Evolutionary conservation across 2,329 filamentous ascomycete species (phyloP).

Genomic region (Ophiostoma angusticollis): DNA sequence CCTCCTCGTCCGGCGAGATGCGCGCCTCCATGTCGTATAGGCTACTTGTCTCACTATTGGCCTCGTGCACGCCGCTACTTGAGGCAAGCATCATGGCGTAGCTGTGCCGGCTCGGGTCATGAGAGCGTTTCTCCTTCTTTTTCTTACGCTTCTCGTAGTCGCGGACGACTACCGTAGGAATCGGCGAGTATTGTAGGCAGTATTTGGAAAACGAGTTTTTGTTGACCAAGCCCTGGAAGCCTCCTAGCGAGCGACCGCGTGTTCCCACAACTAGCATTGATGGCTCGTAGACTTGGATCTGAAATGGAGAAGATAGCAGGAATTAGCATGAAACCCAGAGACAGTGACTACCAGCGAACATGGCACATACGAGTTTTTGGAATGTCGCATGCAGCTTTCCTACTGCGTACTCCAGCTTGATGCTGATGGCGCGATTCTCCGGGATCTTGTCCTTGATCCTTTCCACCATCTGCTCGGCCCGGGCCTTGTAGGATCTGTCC

Average conservation of each 20-base stretch:
- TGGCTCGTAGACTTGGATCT: slow-evolving; percentile 88
- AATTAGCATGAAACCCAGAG: background rate
- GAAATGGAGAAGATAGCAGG: background rate
- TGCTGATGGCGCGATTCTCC: slow-evolving; percentile 68
- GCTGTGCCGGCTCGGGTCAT: slow-evolving; percentile 61
- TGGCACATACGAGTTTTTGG: slow-evolving; percentile 58
- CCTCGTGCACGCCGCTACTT: slow-evolving; percentile 42
- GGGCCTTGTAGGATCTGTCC: slow-evolving; percentile 58
- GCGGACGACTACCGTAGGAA: slow-evolving; percentile 84
- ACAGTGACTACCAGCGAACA: background rate
- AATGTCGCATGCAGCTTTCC: slow-evolving; percentile 86
- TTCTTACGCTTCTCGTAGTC: slow-evolving; percentile 78
- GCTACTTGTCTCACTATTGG: slow-evolving; percentile 40
- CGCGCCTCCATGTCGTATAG: slow-evolving; percentile 42
- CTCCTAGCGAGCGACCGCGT: slow-evolving; percentile 68
- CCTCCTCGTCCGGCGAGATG: slow-evolving; percentile 48
- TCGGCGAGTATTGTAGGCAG: slow-evolving; percentile 83
- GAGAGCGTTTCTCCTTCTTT: slow-evolving; percentile 74
- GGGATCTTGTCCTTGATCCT: slow-evolving; percentile 67
- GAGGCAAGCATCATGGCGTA: slow-evolving; percentile 68
- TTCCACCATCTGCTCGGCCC: slow-evolving; percentile 62
- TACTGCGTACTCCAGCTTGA: slow-evolving; percentile 76
- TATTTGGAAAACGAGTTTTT: slow-evolving; percentile 86
- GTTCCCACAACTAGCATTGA: slow-evolving; percentile 87
- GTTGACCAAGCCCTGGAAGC: slow-evolving; percentile 73